phyloP scores from a whole-genome alignment of 352 stramenopile genomes.

The Phytophthora cryptogea region DNA sequence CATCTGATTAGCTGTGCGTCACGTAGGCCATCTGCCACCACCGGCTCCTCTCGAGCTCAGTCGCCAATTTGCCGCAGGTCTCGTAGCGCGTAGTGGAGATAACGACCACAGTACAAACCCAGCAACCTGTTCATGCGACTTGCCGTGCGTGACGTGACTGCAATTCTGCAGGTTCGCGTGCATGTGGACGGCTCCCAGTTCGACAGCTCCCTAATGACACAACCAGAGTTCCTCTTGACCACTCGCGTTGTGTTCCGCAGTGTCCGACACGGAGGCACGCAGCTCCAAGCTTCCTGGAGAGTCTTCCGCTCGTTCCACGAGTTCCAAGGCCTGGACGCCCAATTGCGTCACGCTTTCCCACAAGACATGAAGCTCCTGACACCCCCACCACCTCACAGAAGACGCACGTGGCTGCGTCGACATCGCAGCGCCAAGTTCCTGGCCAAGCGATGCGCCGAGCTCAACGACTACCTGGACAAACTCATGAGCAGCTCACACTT shows the following conservation, averaged over 20 bases:
- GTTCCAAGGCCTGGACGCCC: conserved; percentile 73
- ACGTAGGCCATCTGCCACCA: conserved; percentile 16
- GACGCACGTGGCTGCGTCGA: conserved; percentile 64
- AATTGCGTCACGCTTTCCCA: conserved; percentile 67
- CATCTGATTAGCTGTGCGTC: conserved; percentile 26
- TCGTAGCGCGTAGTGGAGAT: too few species aligned
- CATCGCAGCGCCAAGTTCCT: conserved; percentile 67
- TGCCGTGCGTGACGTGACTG: conserved; percentile 63
- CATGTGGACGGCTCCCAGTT: conserved; percentile 68
- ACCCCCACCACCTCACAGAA: conserved; percentile 51
- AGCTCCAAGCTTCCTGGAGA: conserved; percentile 62
- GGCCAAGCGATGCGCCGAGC: conserved; percentile 53
- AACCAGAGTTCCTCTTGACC: conserved; percentile 74
- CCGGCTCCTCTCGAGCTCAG: conserved; percentile 5
- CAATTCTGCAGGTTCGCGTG: conserved; percentile 63
- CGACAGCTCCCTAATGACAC: conserved; percentile 77
- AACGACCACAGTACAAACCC: too few species aligned
- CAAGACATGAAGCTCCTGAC: conserved; percentile 63
- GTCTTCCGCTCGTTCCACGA: conserved; percentile 75
- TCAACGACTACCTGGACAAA: conserved; percentile 63
- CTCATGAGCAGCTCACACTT: conserved; percentile 50
- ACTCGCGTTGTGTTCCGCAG: conserved; percentile 72
- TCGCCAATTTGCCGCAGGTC: conserved; percentile 30
- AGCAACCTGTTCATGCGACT: conserved; percentile 26
- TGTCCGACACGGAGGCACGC: conserved; percentile 51